Evolutionary conservation across 2,329 filamentous ascomycete species (phyloP).

Genomic region (Tympanopsis confertula): DNA sequence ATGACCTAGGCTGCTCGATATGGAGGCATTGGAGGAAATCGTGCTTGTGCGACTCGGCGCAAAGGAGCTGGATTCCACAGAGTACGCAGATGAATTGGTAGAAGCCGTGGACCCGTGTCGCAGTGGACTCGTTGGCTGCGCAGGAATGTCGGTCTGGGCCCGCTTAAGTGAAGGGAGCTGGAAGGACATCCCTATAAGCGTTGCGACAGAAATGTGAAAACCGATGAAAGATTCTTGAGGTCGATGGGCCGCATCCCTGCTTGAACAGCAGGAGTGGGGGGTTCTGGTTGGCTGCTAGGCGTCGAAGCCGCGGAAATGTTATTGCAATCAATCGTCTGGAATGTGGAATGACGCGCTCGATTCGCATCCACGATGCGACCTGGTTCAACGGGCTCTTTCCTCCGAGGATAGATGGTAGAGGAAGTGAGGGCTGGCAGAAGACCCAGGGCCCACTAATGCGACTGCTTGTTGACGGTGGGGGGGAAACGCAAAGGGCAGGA

Average conservation of each 20-base stretch:
- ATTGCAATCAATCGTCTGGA: no score
- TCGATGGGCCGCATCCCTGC: constrained; percentile 25
- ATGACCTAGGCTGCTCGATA: not conserved
- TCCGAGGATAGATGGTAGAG: no score
- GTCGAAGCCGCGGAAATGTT: constrained; percentile 1
- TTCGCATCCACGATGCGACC: no score
- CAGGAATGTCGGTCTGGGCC: constrained; percentile 22
- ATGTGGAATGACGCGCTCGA: no score
- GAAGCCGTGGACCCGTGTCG: constrained; percentile 43
- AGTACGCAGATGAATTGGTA: constrained; percentile 38
- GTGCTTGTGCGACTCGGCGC: constrained; percentile 28
- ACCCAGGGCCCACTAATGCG: no score
- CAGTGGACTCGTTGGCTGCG: constrained; percentile 28
- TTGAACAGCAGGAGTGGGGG: constrained; percentile 3
- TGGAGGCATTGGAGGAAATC: not conserved
- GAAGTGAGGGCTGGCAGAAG: no score
- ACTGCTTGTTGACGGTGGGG: no score
- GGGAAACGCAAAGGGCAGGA: no score
- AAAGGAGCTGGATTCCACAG: constrained; percentile 31
- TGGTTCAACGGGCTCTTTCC: no score
- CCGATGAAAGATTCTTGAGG: constrained; percentile 11
- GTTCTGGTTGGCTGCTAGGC: constrained; percentile 1
- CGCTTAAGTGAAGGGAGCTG: constrained; percentile 20
- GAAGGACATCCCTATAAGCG: constrained; percentile 23
- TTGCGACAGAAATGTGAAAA: constrained; percentile 15